These are phyloP conservation scores for Triticum monococcum DNA, from an alignment of 176 grass and related monocot species.

Conservation along the genomic window DNA sequence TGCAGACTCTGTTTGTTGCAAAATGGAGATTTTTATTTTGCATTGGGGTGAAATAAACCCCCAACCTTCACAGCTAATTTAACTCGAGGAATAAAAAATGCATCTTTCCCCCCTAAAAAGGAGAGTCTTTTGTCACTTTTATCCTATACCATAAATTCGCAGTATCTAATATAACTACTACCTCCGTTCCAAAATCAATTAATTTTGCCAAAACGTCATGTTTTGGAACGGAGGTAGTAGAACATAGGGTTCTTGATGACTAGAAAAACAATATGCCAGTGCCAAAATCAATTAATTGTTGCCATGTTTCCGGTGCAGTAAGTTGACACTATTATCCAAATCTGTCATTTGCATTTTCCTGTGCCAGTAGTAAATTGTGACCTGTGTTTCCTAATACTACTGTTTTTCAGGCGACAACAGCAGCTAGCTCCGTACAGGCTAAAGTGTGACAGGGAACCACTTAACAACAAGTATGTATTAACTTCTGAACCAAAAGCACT, in stretches of 20 bases:
- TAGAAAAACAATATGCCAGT: not conserved
- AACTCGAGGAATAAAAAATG: not conserved
- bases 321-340: not conserved
- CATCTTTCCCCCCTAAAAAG: not conserved
- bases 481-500: slow-evolving; percentile 27
- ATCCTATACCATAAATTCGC: not conserved
- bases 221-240: too few species aligned
- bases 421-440: slow-evolving; percentile 86
- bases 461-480: slow-evolving; percentile 73
- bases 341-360: not conserved
- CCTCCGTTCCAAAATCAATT: too few species aligned
- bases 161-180: not conserved
- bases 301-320: not conserved
- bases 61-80: not conserved
- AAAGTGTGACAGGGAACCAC: slow-evolving; percentile 88
- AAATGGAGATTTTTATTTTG: not conserved
- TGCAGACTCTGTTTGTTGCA: not conserved
- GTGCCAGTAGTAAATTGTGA: not conserved
- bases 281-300: slow-evolving; percentile 11
- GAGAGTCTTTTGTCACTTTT: not conserved
- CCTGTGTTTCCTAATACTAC: slow-evolving; percentile 19
- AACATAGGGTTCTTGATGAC: not conserved
- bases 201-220: too few species aligned
- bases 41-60: not conserved
- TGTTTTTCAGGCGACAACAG: slow-evolving; percentile 77